Evolutionary conservation across 2,329 filamentous ascomycete species (phyloP), one percentile per base, ranked within the genome.

Genomic region (Alternaria sp.): DNA sequence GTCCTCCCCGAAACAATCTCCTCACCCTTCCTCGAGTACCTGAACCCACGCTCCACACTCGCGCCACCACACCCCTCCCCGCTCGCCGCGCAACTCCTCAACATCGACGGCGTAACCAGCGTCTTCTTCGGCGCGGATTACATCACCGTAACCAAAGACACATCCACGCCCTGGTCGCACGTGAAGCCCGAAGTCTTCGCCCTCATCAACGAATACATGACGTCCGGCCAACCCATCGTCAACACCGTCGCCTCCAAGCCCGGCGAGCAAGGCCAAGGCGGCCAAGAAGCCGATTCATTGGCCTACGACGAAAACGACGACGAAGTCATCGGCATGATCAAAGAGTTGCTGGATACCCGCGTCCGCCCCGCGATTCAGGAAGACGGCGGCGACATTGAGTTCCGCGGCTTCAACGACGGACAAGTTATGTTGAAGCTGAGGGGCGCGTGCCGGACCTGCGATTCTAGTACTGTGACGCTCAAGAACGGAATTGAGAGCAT

Each of bases 401-500:
- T 95, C 79, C 86, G 92, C 18, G 95, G 95, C 1, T 98, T 98
- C 74, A 87, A 94, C 70, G 87, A 93, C 71, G 96, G 96, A 0
- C 87, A 91, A 66, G 96, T 97, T n/a, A 79, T 89, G 72, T 79
- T 97, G 74, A 97, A 97, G 86, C 82, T 99, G 73, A 87, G 95
- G 53, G 96, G 96, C 15, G 96, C 96, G 20, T 99, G 96, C 81
- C 87, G 96, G 69, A 98, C 95, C 20, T 99, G 96, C 80, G 96
- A 98, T 80, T 97, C 93, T 49, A 97, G 94, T 79, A 98, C 96
- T 0, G 94, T 97, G 37, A 99, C 96, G 28, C 82, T 99, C 70
- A 97, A 97, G 86, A 98, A 96, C 79, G 96, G 96, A 7, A 99
- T 99, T 71, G 96, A 99, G 86, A 93, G 92, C 70, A 98, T 99